phyloP scores from a whole-genome alignment of 345 rosid genomes.

The Draba incana region DNA sequence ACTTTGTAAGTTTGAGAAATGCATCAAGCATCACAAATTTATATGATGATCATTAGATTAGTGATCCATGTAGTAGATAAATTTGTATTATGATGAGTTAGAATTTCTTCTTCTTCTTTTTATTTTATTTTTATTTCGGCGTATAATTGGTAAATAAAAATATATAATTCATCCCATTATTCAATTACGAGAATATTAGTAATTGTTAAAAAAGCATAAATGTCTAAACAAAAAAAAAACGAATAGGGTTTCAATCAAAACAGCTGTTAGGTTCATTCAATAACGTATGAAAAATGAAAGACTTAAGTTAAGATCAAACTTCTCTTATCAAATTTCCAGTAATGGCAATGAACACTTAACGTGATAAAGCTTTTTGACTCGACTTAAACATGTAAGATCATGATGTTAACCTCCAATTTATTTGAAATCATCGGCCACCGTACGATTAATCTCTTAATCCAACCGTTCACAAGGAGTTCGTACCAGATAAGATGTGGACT shows the following conservation, averaged over 20 bases:
- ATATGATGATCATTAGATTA: background rate
- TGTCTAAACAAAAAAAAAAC: conserved; percentile 9
- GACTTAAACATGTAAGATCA: conserved; percentile 58
- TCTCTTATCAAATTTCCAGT: conserved; percentile 53
- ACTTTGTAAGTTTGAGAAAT: conserved; percentile 5
- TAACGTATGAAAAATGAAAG: conserved; percentile 26
- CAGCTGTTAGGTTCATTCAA: conserved; percentile 39
- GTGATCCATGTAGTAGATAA: background rate
- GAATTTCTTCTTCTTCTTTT: background rate
- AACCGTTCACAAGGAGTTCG: conserved; percentile 29
- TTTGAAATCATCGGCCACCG: conserved; percentile 29
- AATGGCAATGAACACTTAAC: conserved; percentile 47
- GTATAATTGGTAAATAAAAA: background rate
- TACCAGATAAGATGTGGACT: conserved; percentile 50
- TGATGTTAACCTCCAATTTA: conserved; percentile 46
- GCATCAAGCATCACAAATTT: conserved; percentile 2
- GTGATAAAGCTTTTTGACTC: conserved; percentile 56
- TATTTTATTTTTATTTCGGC: background rate
- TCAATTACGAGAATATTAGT: background rate
- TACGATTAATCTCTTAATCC: conserved; percentile 31
- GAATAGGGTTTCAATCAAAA: conserved; percentile 40
- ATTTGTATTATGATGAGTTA: background rate
- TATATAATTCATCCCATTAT: background rate
- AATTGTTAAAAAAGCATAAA: conserved; percentile 1
- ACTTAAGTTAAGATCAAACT: conserved; percentile 41